phyloP scores from a whole-genome alignment of 2,329 filamentous ascomycete species.

The Monosporascus sp. region DNA sequence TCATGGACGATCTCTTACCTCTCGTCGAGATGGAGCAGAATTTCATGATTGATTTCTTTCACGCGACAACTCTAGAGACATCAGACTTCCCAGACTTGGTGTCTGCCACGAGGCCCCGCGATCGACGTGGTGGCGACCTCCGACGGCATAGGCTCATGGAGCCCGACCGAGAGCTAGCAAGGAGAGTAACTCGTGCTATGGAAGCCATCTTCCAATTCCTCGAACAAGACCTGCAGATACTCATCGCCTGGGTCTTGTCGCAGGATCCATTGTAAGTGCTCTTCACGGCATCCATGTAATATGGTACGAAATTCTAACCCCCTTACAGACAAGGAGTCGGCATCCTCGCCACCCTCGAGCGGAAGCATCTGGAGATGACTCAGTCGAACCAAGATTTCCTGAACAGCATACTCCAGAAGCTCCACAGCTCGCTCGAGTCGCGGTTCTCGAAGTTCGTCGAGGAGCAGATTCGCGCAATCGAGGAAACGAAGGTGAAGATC shows the following conservation, averaged over 20 bases:
- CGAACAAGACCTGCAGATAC: conserved; percentile 67
- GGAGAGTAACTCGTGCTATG: conserved; percentile 79
- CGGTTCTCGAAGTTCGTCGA: conserved; percentile 88
- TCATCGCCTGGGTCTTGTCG: conserved; percentile 78
- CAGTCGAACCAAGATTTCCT: conserved; percentile 94
- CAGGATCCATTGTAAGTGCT: conserved; percentile 72
- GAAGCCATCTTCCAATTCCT: conserved; percentile 82
- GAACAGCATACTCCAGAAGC: conserved; percentile 69
- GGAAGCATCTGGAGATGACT: conserved; percentile 70
- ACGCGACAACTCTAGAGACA: conserved; percentile 77
- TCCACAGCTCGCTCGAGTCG: conserved; percentile 67
- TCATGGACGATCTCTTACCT: conserved; percentile 75
- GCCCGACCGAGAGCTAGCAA: conserved; percentile 80
- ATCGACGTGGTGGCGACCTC: conserved; percentile 67
- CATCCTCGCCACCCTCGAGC: conserved; percentile 73
- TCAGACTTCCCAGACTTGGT: conserved; percentile 81
- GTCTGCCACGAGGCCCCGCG: conserved; percentile 55
- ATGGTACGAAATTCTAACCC: conserved; percentile 15
- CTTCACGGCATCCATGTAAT: neutral
- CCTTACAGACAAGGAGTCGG: conserved; percentile 74
- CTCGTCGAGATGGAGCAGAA: conserved; percentile 92
- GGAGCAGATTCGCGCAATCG: conserved; percentile 89
- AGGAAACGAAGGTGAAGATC: conserved; percentile 98
- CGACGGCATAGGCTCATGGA: conserved; percentile 74
- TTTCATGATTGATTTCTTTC: conserved; percentile 95